Conservation (phyloP, 2,329 filamentous ascomycete species). For the Alternaria incomplexa region DNA sequence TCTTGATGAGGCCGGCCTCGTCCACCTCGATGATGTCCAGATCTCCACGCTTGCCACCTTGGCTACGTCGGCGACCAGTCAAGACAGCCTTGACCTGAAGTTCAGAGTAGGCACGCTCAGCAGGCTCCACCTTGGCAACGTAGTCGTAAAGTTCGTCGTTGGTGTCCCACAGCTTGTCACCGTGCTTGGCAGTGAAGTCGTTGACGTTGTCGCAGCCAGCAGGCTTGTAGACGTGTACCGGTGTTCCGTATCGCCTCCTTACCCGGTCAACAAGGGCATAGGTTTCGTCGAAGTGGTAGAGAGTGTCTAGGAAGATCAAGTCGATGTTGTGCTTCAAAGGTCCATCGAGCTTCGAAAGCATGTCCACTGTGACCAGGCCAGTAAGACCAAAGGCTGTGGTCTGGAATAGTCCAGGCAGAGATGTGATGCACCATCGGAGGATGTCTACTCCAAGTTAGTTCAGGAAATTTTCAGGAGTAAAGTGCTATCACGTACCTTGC, state of each 20-base stretch:
- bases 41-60: conserved; percentile 89
- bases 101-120: conserved; percentile 86
- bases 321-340: conserved; percentile 61
- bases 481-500: conserved; percentile 60
- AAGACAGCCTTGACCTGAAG: conserved; percentile 88
- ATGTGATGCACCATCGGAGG: conserved; percentile 87
- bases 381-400: conserved; percentile 60
- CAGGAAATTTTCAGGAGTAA: neutral
- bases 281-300: conserved; percentile 60
- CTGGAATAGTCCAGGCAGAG: conserved; percentile 81
- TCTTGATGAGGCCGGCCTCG: conserved; percentile 90
- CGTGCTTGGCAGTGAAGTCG: conserved; percentile 84
- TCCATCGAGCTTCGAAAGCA: conserved; percentile 76
- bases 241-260: conserved; percentile 75
- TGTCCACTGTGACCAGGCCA: conserved; percentile 60
- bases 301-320: conserved; percentile 62
- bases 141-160: conserved; percentile 94
- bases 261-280: conserved; percentile 67
- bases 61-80: conserved; percentile 88
- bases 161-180: conserved; percentile 81
- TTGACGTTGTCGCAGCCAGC: conserved; percentile 72
- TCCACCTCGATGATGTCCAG: conserved; percentile 93
- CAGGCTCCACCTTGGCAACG: conserved; percentile 96
- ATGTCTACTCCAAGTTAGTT: conserved; percentile 65
- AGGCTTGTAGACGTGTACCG: conserved; percentile 89